Evolutionary conservation across 2,329 filamentous ascomycete genomes (phyloP), one percentile per base, ranked within the genome.

Genomic region (Cytospora piceicola): DNA sequence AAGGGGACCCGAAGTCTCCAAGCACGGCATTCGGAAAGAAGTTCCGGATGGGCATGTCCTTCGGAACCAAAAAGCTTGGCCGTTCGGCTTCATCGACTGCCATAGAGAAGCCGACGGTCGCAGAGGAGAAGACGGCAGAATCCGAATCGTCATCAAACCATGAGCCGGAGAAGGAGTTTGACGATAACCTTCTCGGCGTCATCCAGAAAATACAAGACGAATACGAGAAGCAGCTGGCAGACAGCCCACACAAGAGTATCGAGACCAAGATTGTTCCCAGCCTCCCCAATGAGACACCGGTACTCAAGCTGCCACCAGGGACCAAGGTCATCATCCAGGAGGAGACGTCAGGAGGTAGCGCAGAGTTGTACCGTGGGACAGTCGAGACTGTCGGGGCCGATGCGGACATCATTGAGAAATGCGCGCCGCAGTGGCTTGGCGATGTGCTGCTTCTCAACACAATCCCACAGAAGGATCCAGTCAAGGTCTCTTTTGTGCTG

Each of bases 401-500:
- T 72, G 90, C 89, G 24, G 92, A 96, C 76, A 79, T 90, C 24
- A 90, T 99, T 61, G 94, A 98, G 78, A 90, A 92, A 73, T 87
- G 90, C 51, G 93, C 90, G 7, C 94, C 95, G 1, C 90, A 91
- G 82, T 99, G 95, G 95, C 83, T 99, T 8, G 94, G 91, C 17
- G 94, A 98, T 69, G 85, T 97, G 42, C 81, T 99, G 17, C 81
- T 99, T 56, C 75, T 93, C 82, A 97, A 97, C 75, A 85, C 87
- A 74, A 87, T 92, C 11, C 92, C 93, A 0, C 79, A 84, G 66
- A 98, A 98, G 80, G 95, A 98, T n/a, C 89, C 94, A 1, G 87
- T 94, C 71, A 99, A 99, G 82, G 89, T 98, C n/a, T 94, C 92
- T 4, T 99, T 99, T 73, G 86, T 97, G 20, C 82, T 99, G 29